Evolutionary conservation across 495 filamentous ascomycete species (phyloP), one percentile per base, ranked within the genome.

Genomic region (Peziza echinospora): DNA sequence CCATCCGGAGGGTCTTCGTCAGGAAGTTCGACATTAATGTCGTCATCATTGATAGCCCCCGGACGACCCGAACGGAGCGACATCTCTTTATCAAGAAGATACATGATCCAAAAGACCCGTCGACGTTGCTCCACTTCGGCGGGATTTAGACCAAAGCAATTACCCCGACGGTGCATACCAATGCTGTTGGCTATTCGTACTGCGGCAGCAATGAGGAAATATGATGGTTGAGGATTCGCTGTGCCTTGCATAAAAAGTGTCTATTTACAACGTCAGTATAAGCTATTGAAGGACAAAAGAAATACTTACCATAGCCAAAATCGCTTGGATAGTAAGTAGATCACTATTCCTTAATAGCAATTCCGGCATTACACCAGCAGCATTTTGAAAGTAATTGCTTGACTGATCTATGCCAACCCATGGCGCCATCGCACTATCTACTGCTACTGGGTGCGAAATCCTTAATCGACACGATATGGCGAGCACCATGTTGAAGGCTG

Each of bases 61-160:
- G 89, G 89, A 45, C 89, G 75, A 25, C 89, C 89, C 16, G 84
- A 89, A 24, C 89, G 76, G 24, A 97, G 72, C 60, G 86, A 93
- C 49, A 96, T 75, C 56, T 96, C 89, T 65, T 92, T 93, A 58
- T 97, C 89, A 23, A 94, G 65, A 64, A 92, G 75, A 57, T 97
- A 97, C 10, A 81, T 85, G 55, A 97, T 93, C 89, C 89, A 97
- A 55, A 96, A 97, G 2, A 96, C 89, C 51, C 89, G 68, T 65
- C 93, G 93, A 25, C 89, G 72, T 62, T 97, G 89, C 60, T 97
- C 91, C 40, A 85, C 78, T 58, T 97, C 89, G 17, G 84, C 77
- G 11, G 77, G 74, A 54, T 86, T 93, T 37, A 97, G 67, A 49
- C 86, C 85, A 61, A 96, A 94, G 1, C 78, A 79, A 22, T 80